Evolutionary conservation across 495 filamentous ascomycete species (phyloP), one percentile per base, ranked within the genome.

Genomic region (Amphirosellinia nigrospora): DNA sequence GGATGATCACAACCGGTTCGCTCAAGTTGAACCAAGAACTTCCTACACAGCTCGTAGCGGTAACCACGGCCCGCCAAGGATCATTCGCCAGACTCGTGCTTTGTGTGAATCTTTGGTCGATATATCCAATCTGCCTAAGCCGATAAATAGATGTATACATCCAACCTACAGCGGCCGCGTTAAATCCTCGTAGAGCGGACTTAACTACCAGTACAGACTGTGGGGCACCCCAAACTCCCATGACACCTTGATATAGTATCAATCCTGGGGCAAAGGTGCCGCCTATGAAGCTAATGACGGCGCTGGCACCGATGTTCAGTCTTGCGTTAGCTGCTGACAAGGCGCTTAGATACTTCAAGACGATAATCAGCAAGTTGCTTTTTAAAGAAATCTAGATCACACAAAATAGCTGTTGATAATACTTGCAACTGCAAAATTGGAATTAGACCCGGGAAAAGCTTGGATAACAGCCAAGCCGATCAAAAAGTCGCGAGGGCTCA

Each of bases 61-160:
- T 82, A 34, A 91, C 83, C 11, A 91, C 90, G 45, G 91, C 86
- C 91, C 90, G 92, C 92, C 90, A 92, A n/a, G 90, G 87, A 72
- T 92, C 90, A 50, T 83, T 81, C 0, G 82, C 89, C 70, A 93
- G 76, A 77, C 86, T 89, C 66, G 78, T 81, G 1, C 90, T 91
- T 15, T 72, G 73, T 43, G 86, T 76, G 23, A 86, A 89, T 0
- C 80, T 81, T 43, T 81, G 81, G 62, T 84, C 82, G 55, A 95
- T 75, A 75, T 88, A 93, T 0, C 93, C 93, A 71, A 94, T 91
- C 79, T 91, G 82, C 89, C 91, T 94, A 28, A 96, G 84, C 38
- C 91, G 82, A 71, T 96, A 95, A n/a, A 96, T 93, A 21, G 93
- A 93, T 19, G 92, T 94, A 72, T 91, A 96, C 6, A 95, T 90